Percentiles rank a stretch among this genome's conserved stretches.
phyloP scores from a whole-genome alignment of 1,139 yeast species.

The Debaryomycetaceae sp. region DNA sequence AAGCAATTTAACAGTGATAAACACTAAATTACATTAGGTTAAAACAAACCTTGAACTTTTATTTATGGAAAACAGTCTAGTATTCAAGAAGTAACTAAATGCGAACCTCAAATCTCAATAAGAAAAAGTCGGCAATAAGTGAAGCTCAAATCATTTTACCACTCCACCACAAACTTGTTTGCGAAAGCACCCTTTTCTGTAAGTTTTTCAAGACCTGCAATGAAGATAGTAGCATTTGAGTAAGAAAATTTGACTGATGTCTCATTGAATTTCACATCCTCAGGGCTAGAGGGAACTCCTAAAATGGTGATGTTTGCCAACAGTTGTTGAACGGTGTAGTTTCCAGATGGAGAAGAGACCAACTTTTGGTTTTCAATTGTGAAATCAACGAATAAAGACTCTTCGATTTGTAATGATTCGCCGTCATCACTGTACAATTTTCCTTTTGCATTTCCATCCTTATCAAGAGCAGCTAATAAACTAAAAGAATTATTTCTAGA shows the following conservation, averaged over 20 bases:
- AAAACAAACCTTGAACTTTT: no score
- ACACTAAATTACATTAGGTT: no score
- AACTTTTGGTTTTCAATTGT: slow-evolving; percentile 12
- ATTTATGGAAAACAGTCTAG: no score
- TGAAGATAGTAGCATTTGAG: slow-evolving; percentile 12
- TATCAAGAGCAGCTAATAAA: slow-evolving; percentile 25
- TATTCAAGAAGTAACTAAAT: no score
- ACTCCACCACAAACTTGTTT: slow-evolving; percentile 11
- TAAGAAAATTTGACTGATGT: slow-evolving; percentile 11
- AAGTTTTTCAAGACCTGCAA: slow-evolving; percentile 14
- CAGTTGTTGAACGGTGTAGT: slow-evolving; percentile 17
- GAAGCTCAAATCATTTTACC: no score
- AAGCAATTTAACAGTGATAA: no score
- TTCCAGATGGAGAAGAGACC: slow-evolving; percentile 16
- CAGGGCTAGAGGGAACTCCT: slow-evolving; percentile 20
- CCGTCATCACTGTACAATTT: slow-evolving; percentile 26
- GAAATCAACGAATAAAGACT: slow-evolving; percentile 17
- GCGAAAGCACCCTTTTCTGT: slow-evolving; percentile 14
- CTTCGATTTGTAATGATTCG: slow-evolving; percentile 17
- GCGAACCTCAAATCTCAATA: no score
- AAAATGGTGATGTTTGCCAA: slow-evolving; percentile 23
- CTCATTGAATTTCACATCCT: slow-evolving; percentile 15
- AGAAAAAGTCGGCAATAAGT: no score
- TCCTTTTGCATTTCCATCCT: slow-evolving; percentile 15
- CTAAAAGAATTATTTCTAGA: slow-evolving; percentile 27